Percentiles rank a stretch among this genome's conserved stretches.
These are phyloP conservation scores for Acanthamoeba royreba DNA, from an alignment of 208 protist species.

Conservation along the genomic window DNA sequence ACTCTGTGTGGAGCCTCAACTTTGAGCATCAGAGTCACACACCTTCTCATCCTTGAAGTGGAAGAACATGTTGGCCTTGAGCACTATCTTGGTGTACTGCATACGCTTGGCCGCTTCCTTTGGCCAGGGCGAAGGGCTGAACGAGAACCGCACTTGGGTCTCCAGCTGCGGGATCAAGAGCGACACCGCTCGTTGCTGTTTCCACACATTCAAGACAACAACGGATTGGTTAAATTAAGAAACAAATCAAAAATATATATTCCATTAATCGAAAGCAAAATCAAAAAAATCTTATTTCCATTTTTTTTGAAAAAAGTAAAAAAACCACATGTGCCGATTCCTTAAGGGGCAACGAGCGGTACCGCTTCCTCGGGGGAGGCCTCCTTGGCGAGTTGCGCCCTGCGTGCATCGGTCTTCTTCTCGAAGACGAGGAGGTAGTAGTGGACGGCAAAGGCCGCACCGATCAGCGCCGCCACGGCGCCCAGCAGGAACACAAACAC, in stretches of 20 bases:
- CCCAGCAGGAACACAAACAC: not conserved
- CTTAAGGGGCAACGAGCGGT: no score
- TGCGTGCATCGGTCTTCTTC: not conserved
- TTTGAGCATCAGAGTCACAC: no score
- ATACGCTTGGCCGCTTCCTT: not conserved
- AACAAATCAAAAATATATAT: not conserved
- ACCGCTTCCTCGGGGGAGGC: no score
- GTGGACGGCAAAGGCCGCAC: not conserved
- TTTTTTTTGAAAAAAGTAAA: not conserved
- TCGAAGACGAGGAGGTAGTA: not conserved
- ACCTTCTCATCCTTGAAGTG: not conserved
- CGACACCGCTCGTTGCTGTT: not conserved
- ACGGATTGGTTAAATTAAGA: not conserved
- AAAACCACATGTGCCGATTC: not conserved
- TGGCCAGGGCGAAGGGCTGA: not conserved
- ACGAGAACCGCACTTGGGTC: not conserved
- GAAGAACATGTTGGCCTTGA: slow-evolving; percentile 25
- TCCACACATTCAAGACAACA: not conserved
- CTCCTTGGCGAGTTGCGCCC: not conserved
- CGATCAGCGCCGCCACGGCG: not conserved
- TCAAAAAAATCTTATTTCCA: no score
- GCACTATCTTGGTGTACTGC: not conserved
- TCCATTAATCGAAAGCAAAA: no score
- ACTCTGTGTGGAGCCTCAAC: no score
- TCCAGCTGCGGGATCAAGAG: not conserved